Conservation (phyloP, 805 yeast genomes). For the Wickerhamomyces pijperi region DNA sequence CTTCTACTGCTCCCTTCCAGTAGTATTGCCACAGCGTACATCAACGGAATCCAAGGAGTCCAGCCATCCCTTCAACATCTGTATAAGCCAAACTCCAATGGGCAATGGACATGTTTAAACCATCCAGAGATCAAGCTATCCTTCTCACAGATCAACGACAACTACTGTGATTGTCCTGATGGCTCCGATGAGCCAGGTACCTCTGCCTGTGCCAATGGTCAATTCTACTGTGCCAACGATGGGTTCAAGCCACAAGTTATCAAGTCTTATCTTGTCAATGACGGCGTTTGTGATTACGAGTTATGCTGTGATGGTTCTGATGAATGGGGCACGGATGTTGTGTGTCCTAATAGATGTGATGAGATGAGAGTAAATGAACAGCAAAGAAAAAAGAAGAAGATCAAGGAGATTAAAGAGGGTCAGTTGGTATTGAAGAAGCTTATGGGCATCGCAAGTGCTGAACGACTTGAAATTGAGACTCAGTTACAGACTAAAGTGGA, state of each 20-base stretch:
- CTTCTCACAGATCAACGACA: constrained; percentile 65
- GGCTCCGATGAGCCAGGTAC: constrained; percentile 98
- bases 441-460: not conserved
- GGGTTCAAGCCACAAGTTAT: constrained; percentile 58
- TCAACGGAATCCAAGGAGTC: constrained; percentile 8
- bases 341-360: constrained; percentile 18
- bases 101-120: constrained; percentile 59
- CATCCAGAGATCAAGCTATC: constrained; percentile 57
- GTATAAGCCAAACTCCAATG: constrained; percentile 41
- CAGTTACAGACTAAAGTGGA: constrained; percentile 4
- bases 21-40: not conserved
- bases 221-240: constrained; percentile 67
- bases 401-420: constrained; percentile 6
- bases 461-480: not conserved
- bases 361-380: constrained; percentile 8
- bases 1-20: no score
- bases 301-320: constrained; percentile 93
- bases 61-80: constrained; percentile 21
- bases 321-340: constrained; percentile 32
- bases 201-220: constrained; percentile 50
- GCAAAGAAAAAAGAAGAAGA: not conserved
- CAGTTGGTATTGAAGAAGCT: constrained; percentile 12
- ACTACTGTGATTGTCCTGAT: constrained; percentile 94
- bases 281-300: constrained; percentile 86
- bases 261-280: constrained; percentile 62